Base-by-base conservation (phyloP, 2,329 filamentous ascomycete species). In the Rasamsonia emersonii region DNA sequence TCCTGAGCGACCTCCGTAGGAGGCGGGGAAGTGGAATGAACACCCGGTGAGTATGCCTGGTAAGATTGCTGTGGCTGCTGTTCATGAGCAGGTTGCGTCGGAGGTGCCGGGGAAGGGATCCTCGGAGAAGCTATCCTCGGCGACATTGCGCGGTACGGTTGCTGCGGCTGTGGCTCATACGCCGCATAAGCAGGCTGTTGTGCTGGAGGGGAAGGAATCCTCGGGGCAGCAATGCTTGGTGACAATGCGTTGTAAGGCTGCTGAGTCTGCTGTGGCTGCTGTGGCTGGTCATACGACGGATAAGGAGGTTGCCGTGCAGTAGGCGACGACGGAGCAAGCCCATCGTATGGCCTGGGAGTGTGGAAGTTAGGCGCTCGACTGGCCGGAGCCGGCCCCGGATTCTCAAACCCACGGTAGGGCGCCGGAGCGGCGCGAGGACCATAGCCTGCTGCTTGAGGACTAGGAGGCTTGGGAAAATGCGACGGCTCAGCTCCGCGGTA, bases 11-110 rank as follows among this genome's bases (percentile, higher is more conserved):
- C 36, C 9, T 46, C 33, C 5, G 44, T 41, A 9, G 50, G 42
- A n/a, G 53, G 53, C n/a, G 53, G 51, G 4, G 53, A 48, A 3
- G 53, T 11, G 45, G 38, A 25, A 50, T 6, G 24, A 26, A 26
- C 15, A 13, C 5, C 5, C 15, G 40, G 20, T 43, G 30, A 25
- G 39, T 34, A 5, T 7, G 24, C 15, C 6, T 26, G 6, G 11
- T 26, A 26, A 7, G 24, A 13, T 13, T 7, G 11, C 11, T 26
- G 24, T 13, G 24, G 5, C 11, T 26, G 24, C 11, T 11, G 24
- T 26, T 13, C 24, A 26, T 7, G 5, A 7, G 24, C 6, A 7
- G 7, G 6, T 7, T n/a, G 15, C 9, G 7, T 26, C 6, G 24
- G 24, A 5, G 9, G 24, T 7, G 7, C 24, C 11, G 24, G 7